Percentiles rank a stretch among this genome's conserved stretches.
Evolutionary conservation across 1,284 basidiomycete genomes (phyloP).

Genomic region (Termitomyces sp.): DNA sequence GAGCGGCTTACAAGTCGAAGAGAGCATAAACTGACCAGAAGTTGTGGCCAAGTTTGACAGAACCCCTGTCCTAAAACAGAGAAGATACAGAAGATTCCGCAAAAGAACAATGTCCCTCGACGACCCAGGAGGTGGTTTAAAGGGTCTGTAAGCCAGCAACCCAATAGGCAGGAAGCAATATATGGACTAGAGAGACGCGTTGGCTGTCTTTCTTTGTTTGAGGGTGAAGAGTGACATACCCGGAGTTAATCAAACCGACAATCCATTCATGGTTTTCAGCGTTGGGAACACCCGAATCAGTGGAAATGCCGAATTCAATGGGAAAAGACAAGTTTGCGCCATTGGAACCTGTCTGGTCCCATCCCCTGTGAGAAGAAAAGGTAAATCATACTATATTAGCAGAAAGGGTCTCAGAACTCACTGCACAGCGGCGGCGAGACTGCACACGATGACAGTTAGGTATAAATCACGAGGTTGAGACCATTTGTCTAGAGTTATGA

Average conservation of each 20-base stretch:
- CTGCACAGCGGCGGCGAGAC: conserved; percentile 58
- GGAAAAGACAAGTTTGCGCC: conserved; percentile 67
- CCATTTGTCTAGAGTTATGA: conserved; percentile 45
- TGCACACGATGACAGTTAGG: conserved; percentile 50
- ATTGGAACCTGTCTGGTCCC: conserved; percentile 62
- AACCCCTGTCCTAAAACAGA: conserved; percentile 58
- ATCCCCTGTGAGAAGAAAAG: conserved; percentile 32
- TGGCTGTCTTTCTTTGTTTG: not conserved
- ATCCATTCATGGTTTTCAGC: conserved; percentile 39
- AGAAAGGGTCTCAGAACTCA: conserved; percentile 25
- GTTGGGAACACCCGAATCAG: conserved; percentile 24
- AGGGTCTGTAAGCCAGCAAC: conserved; percentile 48
- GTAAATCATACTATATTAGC: not conserved
- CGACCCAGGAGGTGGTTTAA: conserved; percentile 53
- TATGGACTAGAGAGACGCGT: conserved; percentile 32
- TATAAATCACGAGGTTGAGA: conserved; percentile 49
- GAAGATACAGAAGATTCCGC: conserved; percentile 52
- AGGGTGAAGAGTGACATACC: conserved; percentile 23
- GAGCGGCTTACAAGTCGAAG: not conserved
- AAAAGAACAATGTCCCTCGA: conserved; percentile 67
- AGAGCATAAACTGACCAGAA: conserved; percentile 28
- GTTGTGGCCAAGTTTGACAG: conserved; percentile 51
- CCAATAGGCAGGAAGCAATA: conserved; percentile 35
- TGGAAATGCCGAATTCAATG: conserved; percentile 42
- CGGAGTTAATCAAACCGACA: conserved; percentile 43